A percentile compares a stretch with the other conserved stretches of the same genome.
Evolutionary conservation across 129 eudicot genomes (phyloP).

Genomic region (Ambrosia artemisiifolia): DNA sequence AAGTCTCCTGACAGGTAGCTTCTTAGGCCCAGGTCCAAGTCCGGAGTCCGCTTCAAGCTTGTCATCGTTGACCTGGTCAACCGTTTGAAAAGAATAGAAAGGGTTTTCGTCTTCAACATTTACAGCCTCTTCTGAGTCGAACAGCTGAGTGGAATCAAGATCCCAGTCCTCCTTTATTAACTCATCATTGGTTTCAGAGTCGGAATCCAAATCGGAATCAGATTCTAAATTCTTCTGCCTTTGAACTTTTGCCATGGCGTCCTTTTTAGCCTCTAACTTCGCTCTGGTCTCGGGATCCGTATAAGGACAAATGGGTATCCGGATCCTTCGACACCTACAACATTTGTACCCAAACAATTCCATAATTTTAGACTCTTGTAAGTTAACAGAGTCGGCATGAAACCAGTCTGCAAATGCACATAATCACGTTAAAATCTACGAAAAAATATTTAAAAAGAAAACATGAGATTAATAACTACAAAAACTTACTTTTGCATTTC

Average conservation of each 20-base stretch:
- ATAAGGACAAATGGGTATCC: constrained; percentile 69
- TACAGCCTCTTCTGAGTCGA: constrained; percentile 28
- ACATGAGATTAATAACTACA: neutral
- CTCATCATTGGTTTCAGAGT: constrained; percentile 30
- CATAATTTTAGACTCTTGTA: constrained; percentile 57
- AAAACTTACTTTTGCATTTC: constrained; percentile 57
- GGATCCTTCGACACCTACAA: constrained; percentile 78
- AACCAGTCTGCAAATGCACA: constrained; percentile 67
- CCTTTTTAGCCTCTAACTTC: constrained; percentile 40
- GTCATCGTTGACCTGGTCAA: constrained; percentile 40
- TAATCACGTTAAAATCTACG: constrained; percentile 1
- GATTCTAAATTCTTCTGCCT: constrained; percentile 31
- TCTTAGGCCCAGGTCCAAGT: constrained; percentile 49
- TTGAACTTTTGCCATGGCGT: constrained; percentile 25
- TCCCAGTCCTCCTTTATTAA: constrained; percentile 34
- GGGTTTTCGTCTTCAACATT: constrained; percentile 41
- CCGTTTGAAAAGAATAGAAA: constrained; percentile 42
- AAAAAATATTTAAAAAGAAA: neutral
- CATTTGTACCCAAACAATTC: constrained; percentile 79
- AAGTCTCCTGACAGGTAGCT: constrained; percentile 79
- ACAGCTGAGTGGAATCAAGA: constrained; percentile 29
- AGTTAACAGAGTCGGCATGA: constrained; percentile 85
- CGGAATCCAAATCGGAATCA: constrained; percentile 24
- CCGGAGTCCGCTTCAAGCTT: constrained; percentile 32
- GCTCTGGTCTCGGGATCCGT: constrained; percentile 35